phyloP scores from a whole-genome alignment of 352 stramenopile genomes.

The Elongisporangium senticosum region DNA sequence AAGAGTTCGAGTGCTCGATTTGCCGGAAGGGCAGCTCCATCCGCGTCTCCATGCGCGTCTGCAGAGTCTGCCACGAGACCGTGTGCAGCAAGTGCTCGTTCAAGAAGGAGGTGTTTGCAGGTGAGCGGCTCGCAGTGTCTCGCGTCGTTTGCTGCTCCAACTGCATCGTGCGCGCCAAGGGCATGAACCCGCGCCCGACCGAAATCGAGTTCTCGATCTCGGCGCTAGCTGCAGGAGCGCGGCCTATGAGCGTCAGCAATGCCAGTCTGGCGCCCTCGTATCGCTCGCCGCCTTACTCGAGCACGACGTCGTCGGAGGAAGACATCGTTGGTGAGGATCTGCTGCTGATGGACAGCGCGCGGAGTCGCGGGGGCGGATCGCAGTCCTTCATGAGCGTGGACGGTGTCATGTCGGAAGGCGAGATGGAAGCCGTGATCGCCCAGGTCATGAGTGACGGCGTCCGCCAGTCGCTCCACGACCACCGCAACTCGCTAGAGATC shows the following conservation, averaged over 20 bases:
- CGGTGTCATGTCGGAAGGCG: neutral
- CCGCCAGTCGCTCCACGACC: neutral
- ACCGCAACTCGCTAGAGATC: neutral
- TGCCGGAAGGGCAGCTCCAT: neutral
- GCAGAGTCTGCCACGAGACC: constrained; percentile 30
- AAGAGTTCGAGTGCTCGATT: neutral
- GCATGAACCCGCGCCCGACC: neutral
- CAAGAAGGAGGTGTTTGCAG: constrained; percentile 48
- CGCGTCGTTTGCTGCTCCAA: constrained; percentile 28
- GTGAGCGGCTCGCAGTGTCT: constrained; percentile 13
- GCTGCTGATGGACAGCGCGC: neutral
- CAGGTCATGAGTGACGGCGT: neutral
- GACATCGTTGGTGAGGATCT: neutral
- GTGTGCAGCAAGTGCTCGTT: constrained; percentile 41
- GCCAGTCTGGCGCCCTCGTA: neutral
- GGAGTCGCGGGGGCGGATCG: neutral
- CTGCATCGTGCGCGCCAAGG: constrained; percentile 32
- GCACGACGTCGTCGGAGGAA: neutral
- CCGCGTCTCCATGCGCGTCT: constrained; percentile 15
- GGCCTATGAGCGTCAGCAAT: neutral
- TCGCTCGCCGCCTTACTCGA: neutral
- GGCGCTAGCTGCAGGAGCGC: neutral
- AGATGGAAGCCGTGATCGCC: neutral
- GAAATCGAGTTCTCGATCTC: neutral
- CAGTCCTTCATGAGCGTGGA: neutral